A percentile compares a stretch with the other conserved stretches of the same genome.
These are phyloP conservation scores for Acer yangbiense DNA, from an alignment of 345 rosid genomes.

Conservation along the genomic window DNA sequence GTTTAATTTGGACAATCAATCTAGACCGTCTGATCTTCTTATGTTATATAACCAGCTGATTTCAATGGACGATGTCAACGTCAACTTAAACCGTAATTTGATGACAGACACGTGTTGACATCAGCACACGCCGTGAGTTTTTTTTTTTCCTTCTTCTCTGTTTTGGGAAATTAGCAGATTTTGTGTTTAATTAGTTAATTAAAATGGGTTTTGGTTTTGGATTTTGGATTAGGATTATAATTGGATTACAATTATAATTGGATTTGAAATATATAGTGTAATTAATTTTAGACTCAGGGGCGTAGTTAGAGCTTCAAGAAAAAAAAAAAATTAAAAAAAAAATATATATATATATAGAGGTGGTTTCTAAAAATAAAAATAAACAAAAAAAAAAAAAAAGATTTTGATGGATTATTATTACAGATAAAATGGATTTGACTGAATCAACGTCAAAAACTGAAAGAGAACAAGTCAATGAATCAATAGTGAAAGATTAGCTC, in stretches of 20 bases:
- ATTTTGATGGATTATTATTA: not conserved
- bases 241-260: too few species aligned
- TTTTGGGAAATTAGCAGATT: too few species aligned
- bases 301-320: too few species aligned
- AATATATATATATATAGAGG: too few species aligned
- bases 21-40: constrained; percentile 30
- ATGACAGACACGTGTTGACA: not conserved
- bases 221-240: too few species aligned
- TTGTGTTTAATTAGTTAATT: too few species aligned
- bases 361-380: not conserved
- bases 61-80: not conserved
- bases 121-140: not conserved
- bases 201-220: too few species aligned
- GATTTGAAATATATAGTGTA: too few species aligned
- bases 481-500: not conserved
- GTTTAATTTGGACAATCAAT: not conserved
- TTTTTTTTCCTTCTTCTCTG: not conserved
- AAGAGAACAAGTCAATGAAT: not conserved
- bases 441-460: not conserved
- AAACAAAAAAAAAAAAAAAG: too few species aligned
- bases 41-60: not conserved
- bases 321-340: too few species aligned
- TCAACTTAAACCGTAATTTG: not conserved
- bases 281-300: too few species aligned
- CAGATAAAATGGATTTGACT: constrained; percentile 3